Conservation (phyloP, 768 basidiomycete species). For the Trametes cingulata region DNA sequence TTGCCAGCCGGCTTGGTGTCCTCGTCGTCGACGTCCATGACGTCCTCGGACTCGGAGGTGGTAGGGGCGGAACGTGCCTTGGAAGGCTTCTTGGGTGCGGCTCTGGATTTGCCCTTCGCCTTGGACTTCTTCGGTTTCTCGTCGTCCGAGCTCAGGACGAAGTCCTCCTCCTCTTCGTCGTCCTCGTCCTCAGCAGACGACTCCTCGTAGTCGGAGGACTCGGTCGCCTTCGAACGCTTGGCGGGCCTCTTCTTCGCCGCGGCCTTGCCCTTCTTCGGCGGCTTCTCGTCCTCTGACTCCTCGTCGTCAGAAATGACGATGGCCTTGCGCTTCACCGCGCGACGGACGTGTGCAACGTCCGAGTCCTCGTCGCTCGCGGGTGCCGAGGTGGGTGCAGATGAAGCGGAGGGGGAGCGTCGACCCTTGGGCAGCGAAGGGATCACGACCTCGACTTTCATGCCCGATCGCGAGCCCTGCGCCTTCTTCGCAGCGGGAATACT, state of each 20-base stretch:
- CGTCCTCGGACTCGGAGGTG: constrained; percentile 21
- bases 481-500: not conserved
- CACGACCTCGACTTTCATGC: constrained; percentile 58
- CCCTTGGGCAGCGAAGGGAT: constrained; percentile 38
- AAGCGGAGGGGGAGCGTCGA: constrained; percentile 23
- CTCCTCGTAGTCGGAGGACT: constrained; percentile 24
- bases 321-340: constrained; percentile 37
- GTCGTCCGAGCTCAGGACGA: constrained; percentile 16
- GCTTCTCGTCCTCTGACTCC: constrained; percentile 15
- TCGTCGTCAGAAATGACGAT: constrained; percentile 58
- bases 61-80: constrained; percentile 20
- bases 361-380: constrained; percentile 42
- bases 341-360: constrained; percentile 32
- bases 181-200: constrained; percentile 20
- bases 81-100: constrained; percentile 13
- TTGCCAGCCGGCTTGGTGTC: constrained; percentile 19
- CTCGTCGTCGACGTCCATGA: constrained; percentile 29
- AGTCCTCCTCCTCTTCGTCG: constrained; percentile 26
- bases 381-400: constrained; percentile 34
- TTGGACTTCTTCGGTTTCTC: constrained; percentile 35
- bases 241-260: constrained; percentile 17
- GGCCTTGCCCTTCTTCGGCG: constrained; percentile 17
- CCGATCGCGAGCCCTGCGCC: constrained; percentile 24
- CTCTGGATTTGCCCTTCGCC: constrained; percentile 28
- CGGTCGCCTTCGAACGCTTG: constrained; percentile 22